A percentile compares a stretch with the other conserved stretches of the same genome.
Evolutionary conservation across 78 protist genomes (phyloP).

Genomic region (Isochrysis galbana): DNA sequence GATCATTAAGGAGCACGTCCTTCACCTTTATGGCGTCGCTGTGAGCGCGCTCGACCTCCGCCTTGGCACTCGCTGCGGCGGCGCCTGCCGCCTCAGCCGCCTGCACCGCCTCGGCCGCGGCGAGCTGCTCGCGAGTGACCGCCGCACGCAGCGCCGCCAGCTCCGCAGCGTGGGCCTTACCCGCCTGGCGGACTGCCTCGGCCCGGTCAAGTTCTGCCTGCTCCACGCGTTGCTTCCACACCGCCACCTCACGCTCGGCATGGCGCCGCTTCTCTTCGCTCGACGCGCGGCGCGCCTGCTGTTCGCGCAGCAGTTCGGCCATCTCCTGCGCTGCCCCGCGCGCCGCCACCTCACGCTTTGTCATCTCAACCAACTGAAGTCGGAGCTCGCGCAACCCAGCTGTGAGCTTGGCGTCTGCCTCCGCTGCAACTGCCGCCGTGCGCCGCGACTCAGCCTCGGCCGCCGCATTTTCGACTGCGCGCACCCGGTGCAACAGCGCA

Average conservation of each 20-base stretch:
- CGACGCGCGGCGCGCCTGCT: background rate
- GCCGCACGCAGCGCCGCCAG: background rate
- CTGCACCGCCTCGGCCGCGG: background rate
- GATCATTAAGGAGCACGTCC: background rate
- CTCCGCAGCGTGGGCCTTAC: background rate
- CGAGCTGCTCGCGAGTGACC: background rate
- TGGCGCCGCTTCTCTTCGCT: background rate
- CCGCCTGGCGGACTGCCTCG: background rate
- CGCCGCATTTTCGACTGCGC: background rate
- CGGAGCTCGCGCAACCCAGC: background rate
- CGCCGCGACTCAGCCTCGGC: background rate
- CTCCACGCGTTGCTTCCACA: background rate
- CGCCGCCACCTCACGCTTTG: background rate
- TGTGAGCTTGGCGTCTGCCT: background rate
- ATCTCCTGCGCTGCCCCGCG: slow-evolving; percentile 22
- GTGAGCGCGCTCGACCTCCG: background rate
- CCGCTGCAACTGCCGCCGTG: background rate
- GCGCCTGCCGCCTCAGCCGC: background rate
- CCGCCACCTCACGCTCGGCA: background rate
- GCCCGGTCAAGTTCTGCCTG: background rate
- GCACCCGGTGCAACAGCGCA: background rate
- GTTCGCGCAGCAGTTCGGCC: background rate
- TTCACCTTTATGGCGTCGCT: background rate
- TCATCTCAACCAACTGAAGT: background rate
- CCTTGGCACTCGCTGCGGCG: background rate